Conservation (phyloP, 371 early-diverging fungal genomes). For the Apophysomyces ossiformis region DNA sequence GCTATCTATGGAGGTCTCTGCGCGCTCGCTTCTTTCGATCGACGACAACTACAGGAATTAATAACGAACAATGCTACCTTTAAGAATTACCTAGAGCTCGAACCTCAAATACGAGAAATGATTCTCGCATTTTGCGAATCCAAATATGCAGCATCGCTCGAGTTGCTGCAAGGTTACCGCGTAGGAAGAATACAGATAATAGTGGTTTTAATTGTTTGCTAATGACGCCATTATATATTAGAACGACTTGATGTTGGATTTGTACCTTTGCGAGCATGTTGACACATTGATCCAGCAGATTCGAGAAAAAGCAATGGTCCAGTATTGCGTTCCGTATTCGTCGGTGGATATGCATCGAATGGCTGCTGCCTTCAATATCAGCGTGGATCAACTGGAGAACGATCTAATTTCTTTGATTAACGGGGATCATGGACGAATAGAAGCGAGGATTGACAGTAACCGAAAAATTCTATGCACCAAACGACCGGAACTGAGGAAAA, state of each 20-base stretch:
- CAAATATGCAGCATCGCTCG: constrained; percentile 74
- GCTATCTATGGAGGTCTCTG: constrained; percentile 84
- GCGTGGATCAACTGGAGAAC: constrained; percentile 64
- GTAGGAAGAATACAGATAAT: constrained; percentile 34
- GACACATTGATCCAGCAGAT: constrained; percentile 69
- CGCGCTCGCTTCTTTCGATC: constrained; percentile 79
- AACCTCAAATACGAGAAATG: constrained; percentile 76
- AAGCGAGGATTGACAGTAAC: constrained; percentile 84
- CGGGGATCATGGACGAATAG: constrained; percentile 58
- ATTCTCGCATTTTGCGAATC: constrained; percentile 76
- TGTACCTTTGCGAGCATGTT: constrained; percentile 74
- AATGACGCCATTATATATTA: constrained; percentile 16
- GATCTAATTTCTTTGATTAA: constrained; percentile 72
- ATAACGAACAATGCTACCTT: constrained; percentile 77
- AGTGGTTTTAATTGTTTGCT: no score
- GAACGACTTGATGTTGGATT: constrained; percentile 73
- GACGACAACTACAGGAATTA: constrained; percentile 68
- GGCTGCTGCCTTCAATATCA: constrained; percentile 73
- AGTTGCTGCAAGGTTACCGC: constrained; percentile 67
- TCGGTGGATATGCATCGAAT: constrained; percentile 81
- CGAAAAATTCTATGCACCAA: constrained; percentile 74
- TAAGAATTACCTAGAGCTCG: constrained; percentile 79
- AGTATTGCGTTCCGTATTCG: constrained; percentile 82
- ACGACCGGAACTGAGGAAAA: constrained; percentile 63
- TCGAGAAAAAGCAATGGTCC: constrained; percentile 78